Percentiles rank a stretch among this genome's conserved stretches.
These are phyloP conservation scores for Alternaria triticina DNA, from an alignment of 2,329 filamentous ascomycete genomes.

Conservation along the genomic window DNA sequence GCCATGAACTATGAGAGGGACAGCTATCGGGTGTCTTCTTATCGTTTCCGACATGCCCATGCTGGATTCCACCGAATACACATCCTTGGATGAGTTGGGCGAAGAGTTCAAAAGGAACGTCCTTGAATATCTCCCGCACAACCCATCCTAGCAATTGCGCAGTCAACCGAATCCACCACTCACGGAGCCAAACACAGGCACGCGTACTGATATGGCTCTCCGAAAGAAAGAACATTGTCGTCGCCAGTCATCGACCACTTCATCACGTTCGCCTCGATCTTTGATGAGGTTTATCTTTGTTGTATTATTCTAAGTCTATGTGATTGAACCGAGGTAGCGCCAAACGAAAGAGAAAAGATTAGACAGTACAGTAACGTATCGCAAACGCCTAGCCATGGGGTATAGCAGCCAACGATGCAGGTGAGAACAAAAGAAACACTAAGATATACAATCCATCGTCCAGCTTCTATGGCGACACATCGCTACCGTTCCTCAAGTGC, in stretches of 20 bases:
- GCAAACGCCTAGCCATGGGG: constrained; percentile 10
- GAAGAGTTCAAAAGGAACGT: not conserved
- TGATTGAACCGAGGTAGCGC: not conserved
- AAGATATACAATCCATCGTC: not conserved
- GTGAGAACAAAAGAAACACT: constrained; percentile 4
- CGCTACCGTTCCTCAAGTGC: constrained; percentile 37
- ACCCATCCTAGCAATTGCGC: not conserved
- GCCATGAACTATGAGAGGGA: not conserved
- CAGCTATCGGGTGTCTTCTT: not conserved
- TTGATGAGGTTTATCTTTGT: not conserved
- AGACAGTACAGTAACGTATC: not conserved
- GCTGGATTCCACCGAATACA: not conserved
- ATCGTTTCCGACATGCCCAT: not conserved
- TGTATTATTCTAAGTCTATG: not conserved
- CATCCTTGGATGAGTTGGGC: not conserved
- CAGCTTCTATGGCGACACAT: constrained; percentile 14
- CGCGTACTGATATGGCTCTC: not conserved
- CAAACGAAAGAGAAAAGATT: not conserved
- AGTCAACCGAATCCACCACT: not conserved
- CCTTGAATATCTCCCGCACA: not conserved
- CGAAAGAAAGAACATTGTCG: not conserved
- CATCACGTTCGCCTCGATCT: not conserved
- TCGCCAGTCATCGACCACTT: not conserved
- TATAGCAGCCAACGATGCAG: constrained; percentile 9
- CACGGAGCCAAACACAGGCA: not conserved